Evolutionary conservation across 2,329 filamentous ascomycete species (phyloP), one percentile per base, ranked within the genome.

Genomic region (Aureobasidium vineae): DNA sequence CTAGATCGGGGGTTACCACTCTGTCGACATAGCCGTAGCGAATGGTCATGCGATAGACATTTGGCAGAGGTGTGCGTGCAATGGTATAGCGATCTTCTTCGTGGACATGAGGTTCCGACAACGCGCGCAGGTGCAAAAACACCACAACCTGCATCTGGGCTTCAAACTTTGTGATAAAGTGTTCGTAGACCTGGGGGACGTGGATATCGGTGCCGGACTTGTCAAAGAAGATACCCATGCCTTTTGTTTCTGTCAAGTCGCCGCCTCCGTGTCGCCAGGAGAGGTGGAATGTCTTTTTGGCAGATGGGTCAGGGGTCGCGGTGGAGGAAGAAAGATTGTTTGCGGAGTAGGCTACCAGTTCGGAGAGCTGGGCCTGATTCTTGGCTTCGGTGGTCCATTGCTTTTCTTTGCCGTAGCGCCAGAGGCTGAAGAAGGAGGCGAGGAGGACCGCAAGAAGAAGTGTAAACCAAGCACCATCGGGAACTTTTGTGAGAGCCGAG

Each of bases 391-490:
- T 86, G 7, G 77, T 78, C 90, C 90, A 93, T 73, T 93, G 90
- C 68, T 86, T 83, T 73, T 92, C 89, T 74, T 93, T 92, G 19
- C 90, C 90, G 71, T 87, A 93, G 38, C 90, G 85, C 90, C 90
- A 93, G 13, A 92, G 82, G 2, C 91, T 80, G 72, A 93, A 90
- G 50, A 92, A 76, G 50, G 77, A 79, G 0, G 87, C 84, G 1
- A 93, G 82, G 10, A 90, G 78, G 3, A 80, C 79, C 0, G 89
- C 82, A 5, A 93, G 80, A 0, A 86, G 80, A 1, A 92, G 78
- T 0, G 90, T 92, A 73, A 93, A 91, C 90, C 90, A 93, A 1
- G 89, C 90, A 1, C 90, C 90, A 11, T 88, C 82, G 0, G 90
- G 90, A 0, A 93, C 87, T 73, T 93, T 93, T 56, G 81, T 87